These are phyloP conservation scores for Fonsecaea nubica DNA, from an alignment of 2,329 filamentous ascomycete species.

Conservation along the genomic window DNA sequence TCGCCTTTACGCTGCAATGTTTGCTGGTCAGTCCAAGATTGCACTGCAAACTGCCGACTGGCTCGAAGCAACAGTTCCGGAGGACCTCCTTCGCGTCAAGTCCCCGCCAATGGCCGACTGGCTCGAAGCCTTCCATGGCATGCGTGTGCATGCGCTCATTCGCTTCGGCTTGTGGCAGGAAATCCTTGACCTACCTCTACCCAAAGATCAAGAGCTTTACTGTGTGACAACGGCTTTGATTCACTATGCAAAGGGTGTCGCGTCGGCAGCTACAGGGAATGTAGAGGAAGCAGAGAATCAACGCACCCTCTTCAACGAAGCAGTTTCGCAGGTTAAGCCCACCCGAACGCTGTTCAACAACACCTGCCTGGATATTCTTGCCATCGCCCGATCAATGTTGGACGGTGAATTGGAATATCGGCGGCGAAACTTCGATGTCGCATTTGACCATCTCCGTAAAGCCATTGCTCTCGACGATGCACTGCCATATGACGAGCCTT, in stretches of 20 bases:
- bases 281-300: constrained; percentile 63
- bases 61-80: constrained; percentile 68
- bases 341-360: constrained; percentile 74
- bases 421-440: constrained; percentile 61
- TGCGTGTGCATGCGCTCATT: constrained; percentile 72
- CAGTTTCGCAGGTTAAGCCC: constrained; percentile 60
- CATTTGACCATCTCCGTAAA: constrained; percentile 65
- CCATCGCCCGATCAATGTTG: constrained; percentile 69
- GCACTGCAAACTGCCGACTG: constrained; percentile 66
- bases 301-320: constrained; percentile 58
- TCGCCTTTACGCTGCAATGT: constrained; percentile 78
- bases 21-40: constrained; percentile 68
- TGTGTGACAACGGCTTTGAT: constrained; percentile 72
- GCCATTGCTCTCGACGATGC: constrained; percentile 67
- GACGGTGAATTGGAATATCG: constrained; percentile 77
- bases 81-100: constrained; percentile 67
- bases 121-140: constrained; percentile 73
- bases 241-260: constrained; percentile 72
- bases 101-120: constrained; percentile 80
- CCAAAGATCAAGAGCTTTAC: constrained; percentile 66
- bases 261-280: constrained; percentile 64
- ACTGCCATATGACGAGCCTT: constrained; percentile 75
- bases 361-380: constrained; percentile 67
- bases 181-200: constrained; percentile 63
- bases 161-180: constrained; percentile 77